phyloP scores from a whole-genome alignment of 208 protist genomes.

The Blechomonas ayalai region DNA sequence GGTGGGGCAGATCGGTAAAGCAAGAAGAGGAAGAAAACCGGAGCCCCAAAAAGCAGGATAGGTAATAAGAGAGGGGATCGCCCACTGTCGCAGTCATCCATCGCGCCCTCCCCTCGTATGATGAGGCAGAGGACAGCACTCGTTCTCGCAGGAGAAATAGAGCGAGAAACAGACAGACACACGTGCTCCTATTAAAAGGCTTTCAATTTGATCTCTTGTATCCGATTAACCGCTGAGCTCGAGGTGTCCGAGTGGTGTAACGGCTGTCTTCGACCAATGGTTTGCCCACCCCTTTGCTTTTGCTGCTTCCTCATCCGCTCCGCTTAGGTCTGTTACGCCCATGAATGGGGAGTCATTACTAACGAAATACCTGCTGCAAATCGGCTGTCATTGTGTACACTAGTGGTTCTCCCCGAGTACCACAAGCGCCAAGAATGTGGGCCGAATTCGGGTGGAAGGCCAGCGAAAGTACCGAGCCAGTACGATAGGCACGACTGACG shows the following conservation, averaged over 20 bases:
- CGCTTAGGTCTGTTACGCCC: not conserved
- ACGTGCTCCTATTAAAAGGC: too few relatives aligned
- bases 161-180: not conserved
- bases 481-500: conserved; percentile 63
- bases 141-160: not conserved
- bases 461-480: conserved; percentile 76
- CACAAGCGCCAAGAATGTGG: conserved; percentile 78
- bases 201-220: too few relatives aligned
- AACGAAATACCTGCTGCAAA: conserved; percentile 46
- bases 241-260: too few relatives aligned
- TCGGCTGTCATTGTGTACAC: conserved; percentile 89
- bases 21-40: not conserved
- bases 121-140: not conserved
- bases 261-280: too few relatives aligned
- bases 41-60: too few relatives aligned
- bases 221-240: too few relatives aligned
- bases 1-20: not conserved
- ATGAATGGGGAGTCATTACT: not conserved
- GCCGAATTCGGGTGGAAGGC: conserved; percentile 85
- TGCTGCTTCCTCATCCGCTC: not conserved
- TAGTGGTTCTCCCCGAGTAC: conserved; percentile 69
- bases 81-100: too few relatives aligned
- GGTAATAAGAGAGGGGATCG: too few relatives aligned
- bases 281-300: too few relatives aligned
- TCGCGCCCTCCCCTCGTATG: not conserved